phyloP scores from a whole-genome alignment of 768 basidiomycete genomes.

The Lactarius trivialis region DNA sequence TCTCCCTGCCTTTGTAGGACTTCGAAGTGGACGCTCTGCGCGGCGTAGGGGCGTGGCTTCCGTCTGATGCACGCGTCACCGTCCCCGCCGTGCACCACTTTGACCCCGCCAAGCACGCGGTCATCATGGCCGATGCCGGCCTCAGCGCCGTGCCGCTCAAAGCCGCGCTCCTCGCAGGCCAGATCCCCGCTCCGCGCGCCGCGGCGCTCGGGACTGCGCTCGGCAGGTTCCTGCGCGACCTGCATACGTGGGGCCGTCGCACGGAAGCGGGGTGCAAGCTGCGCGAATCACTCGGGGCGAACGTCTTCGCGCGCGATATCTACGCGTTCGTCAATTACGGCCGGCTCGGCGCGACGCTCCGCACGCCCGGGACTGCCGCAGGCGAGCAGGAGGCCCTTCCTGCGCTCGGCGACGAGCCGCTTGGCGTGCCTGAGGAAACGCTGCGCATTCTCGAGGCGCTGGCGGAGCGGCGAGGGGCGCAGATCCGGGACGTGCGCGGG shows the following conservation, averaged over 20 bases:
- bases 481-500: conserved; percentile 31
- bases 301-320: conserved; percentile 37
- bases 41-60: conserved; percentile 36
- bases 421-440: conserved; percentile 35
- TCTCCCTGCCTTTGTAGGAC: conserved; percentile 23
- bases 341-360: conserved; percentile 32
- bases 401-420: conserved; percentile 34
- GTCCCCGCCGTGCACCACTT: conserved; percentile 45
- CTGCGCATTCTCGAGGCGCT: conserved; percentile 33
- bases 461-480: conserved; percentile 28
- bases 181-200: conserved; percentile 29
- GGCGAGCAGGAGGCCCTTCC: conserved; percentile 3
- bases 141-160: conserved; percentile 35
- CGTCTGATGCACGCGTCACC: conserved; percentile 35
- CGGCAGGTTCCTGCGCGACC: conserved; percentile 46
- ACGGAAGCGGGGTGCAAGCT: conserved; percentile 11
- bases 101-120: conserved; percentile 42
- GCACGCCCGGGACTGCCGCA: neutral
- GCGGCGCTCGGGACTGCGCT: conserved; percentile 45
- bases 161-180: conserved; percentile 32
- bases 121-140: conserved; percentile 63
- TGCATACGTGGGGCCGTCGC: conserved; percentile 45
- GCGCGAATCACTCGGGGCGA: conserved; percentile 19
- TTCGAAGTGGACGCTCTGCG: conserved; percentile 47
- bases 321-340: conserved; percentile 41